Percentiles rank a stretch among this genome's conserved stretches.
phyloP scores from a whole-genome alignment of 352 stramenopile species.

The Pythium apleroticum region DNA sequence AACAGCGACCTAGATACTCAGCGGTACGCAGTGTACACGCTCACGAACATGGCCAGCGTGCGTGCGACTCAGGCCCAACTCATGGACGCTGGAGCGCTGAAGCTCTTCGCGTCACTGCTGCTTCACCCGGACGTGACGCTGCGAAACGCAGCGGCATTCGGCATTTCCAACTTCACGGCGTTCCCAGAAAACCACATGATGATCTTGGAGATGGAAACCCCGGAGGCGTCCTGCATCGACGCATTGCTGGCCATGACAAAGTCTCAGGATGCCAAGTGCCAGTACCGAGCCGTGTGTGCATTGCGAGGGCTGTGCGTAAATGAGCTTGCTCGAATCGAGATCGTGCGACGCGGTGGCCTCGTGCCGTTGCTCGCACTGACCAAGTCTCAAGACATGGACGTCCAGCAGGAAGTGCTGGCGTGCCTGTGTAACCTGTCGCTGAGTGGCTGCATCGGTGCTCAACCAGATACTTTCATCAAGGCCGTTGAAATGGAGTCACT shows the following conservation, averaged over 20 bases:
- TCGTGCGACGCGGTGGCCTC: slow-evolving; percentile 89
- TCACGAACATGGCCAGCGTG: slow-evolving; percentile 93
- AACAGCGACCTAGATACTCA: slow-evolving; percentile 92
- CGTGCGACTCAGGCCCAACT: slow-evolving; percentile 84
- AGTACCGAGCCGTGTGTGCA: slow-evolving; percentile 89
- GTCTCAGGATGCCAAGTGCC: slow-evolving; percentile 75
- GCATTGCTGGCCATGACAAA: slow-evolving; percentile 53
- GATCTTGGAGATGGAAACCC: slow-evolving; percentile 57
- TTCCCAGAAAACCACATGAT: slow-evolving; percentile 90
- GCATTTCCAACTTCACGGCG: slow-evolving; percentile 92
- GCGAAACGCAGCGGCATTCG: slow-evolving; percentile 90
- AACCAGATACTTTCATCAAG: slow-evolving; percentile 88
- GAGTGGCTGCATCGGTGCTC: slow-evolving; percentile 92
- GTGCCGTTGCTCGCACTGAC: slow-evolving; percentile 88
- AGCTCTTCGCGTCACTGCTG: slow-evolving; percentile 69
- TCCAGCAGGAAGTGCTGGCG: slow-evolving; percentile 95
- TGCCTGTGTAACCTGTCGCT: slow-evolving; percentile 97
- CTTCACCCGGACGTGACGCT: slow-evolving; percentile 81
- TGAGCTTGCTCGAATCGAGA: slow-evolving; percentile 77
- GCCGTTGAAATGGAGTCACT: slow-evolving; percentile 90
- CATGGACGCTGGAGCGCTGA: slow-evolving; percentile 71
- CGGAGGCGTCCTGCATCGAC: slow-evolving; percentile 38
- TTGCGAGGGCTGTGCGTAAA: slow-evolving; percentile 93
- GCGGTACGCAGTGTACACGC: slow-evolving; percentile 90
- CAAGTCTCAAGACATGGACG: slow-evolving; percentile 91